These are phyloP conservation scores for Talaromyces piceae DNA, from an alignment of 2,329 filamentous ascomycete species.

Conservation along the genomic window DNA sequence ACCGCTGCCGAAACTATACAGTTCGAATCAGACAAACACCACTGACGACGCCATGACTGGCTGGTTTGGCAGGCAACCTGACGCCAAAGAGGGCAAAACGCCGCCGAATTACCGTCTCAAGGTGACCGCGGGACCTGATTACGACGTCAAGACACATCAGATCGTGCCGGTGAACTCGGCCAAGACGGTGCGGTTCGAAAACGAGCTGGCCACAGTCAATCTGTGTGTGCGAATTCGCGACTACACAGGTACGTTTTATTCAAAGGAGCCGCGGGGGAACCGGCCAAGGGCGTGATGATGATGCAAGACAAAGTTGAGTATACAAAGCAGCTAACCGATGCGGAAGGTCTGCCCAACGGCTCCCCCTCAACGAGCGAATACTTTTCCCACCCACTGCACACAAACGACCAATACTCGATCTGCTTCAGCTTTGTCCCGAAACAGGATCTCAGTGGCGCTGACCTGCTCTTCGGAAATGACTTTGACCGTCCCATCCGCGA, in stretches of 20 bases:
- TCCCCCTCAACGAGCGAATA: conserved; percentile 68
- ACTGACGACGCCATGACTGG: neutral
- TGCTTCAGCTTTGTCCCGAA: conserved; percentile 72
- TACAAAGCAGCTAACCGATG: neutral
- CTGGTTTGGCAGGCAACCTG: neutral
- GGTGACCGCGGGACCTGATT: conserved; percentile 72
- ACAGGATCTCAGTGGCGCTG: conserved; percentile 54
- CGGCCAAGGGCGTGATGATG: too few species aligned
- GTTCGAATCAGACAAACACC: neutral
- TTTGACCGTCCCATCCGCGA: conserved; percentile 88
- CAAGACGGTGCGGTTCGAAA: conserved; percentile 55
- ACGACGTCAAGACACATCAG: conserved; percentile 65
- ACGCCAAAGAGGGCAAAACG: neutral
- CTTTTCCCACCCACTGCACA: conserved; percentile 64
- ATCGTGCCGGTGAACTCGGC: conserved; percentile 68
- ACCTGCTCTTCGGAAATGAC: conserved; percentile 90
- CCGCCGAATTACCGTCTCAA: conserved; percentile 57
- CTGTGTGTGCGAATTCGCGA: conserved; percentile 68
- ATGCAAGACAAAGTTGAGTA: too few species aligned
- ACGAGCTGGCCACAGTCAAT: conserved; percentile 56
- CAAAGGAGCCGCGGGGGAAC: too few species aligned
- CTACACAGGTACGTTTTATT: conserved; percentile 37
- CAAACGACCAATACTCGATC: conserved; percentile 76
- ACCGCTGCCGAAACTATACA: too few species aligned
- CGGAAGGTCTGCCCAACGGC: conserved; percentile 61